Conservation (phyloP, 176 grass and related monocot genomes). For the Hyparrhenia diplandra region DNA sequence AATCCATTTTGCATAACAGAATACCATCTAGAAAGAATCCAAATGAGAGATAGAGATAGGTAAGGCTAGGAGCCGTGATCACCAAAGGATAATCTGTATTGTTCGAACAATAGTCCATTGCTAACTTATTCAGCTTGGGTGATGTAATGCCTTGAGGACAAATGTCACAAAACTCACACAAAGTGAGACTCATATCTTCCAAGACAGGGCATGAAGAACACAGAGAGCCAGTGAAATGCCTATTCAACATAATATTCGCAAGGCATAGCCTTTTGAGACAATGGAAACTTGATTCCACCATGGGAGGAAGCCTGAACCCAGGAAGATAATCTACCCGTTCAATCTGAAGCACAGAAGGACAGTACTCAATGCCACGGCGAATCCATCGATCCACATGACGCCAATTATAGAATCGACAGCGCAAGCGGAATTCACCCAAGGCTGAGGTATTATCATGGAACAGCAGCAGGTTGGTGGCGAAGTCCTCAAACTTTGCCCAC, state of each 20-base stretch:
- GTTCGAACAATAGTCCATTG: neutral
- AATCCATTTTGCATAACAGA: neutral
- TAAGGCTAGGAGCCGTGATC: neutral
- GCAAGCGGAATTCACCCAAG: neutral
- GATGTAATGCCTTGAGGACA: neutral
- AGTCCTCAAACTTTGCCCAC: neutral
- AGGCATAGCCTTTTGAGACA: conserved; percentile 3
- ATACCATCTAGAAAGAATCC: neutral
- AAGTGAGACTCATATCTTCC: neutral
- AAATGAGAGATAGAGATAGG: neutral
- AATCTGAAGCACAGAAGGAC: neutral
- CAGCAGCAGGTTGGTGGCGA: conserved; percentile 10
- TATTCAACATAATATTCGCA: neutral
- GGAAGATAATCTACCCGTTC: neutral
- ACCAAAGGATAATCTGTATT: neutral
- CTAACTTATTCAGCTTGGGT: neutral
- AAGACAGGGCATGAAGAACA: neutral
- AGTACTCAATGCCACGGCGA: conserved; percentile 26
- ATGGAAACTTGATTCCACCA: neutral
- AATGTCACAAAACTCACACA: neutral
- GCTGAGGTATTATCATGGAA: neutral
- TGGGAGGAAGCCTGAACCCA: neutral
- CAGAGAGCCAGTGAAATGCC: neutral
- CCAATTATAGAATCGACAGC: neutral
- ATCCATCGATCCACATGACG: conserved; percentile 16